phyloP scores from a whole-genome alignment of 2,329 filamentous ascomycete genomes.

The Alternaria sp. region DNA sequence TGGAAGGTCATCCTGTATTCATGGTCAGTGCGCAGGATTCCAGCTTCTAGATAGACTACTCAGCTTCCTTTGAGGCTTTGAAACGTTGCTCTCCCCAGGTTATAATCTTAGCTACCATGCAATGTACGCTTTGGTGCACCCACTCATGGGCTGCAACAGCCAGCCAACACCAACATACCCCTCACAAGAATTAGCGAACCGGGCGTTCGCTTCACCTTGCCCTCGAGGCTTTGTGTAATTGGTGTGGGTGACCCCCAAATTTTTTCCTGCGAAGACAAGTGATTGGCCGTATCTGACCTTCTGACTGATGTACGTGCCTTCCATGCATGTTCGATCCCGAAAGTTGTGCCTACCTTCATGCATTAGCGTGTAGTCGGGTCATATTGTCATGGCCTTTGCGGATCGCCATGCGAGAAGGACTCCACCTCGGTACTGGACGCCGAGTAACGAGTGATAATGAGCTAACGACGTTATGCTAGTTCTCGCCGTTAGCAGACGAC shows the following conservation, averaged over 20 bases:
- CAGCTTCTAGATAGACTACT: not conserved
- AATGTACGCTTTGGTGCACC: not conserved
- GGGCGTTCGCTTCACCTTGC: constrained; percentile 3
- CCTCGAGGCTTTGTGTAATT: not conserved
- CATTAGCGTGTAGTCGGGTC: constrained; percentile 8
- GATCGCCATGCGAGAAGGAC: not conserved
- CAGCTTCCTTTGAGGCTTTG: not conserved
- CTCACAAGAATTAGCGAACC: not conserved
- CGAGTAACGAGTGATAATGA: not conserved
- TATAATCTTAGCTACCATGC: not conserved
- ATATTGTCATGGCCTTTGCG: not conserved
- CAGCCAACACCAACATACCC: not conserved
- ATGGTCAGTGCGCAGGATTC: not conserved
- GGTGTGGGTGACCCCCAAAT: not conserved
- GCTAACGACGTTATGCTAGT: not conserved
- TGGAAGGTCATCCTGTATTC: not conserved
- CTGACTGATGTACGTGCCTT: constrained; percentile 9
- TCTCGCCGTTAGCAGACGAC: not conserved
- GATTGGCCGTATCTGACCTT: constrained; percentile 4
- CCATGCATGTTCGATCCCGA: constrained; percentile 5
- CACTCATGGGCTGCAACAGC: not conserved
- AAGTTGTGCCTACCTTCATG: not conserved
- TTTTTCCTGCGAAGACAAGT: not conserved
- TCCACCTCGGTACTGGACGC: not conserved
- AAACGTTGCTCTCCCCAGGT: not conserved